Evolutionary conservation across 2,329 filamentous ascomycete species (phyloP).

Genomic region (Byssochlamys sp.): DNA sequence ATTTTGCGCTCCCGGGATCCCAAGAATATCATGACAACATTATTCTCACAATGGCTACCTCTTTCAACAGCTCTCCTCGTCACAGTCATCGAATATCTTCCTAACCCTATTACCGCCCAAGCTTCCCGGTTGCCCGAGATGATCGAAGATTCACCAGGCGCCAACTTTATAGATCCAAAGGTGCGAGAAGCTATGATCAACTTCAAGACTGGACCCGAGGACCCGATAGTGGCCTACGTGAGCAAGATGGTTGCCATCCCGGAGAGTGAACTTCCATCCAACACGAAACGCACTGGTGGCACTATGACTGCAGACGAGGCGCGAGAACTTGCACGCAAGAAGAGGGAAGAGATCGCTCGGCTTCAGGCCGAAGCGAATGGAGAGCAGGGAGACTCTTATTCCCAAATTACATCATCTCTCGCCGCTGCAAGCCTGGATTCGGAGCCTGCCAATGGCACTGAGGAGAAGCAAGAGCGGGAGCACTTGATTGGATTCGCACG

Average conservation of each 20-base stretch:
- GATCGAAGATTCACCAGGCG: constrained; percentile 68
- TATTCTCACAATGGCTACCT: constrained; percentile 85
- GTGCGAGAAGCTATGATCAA: constrained; percentile 72
- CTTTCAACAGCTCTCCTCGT: constrained; percentile 86
- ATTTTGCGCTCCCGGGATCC: constrained; percentile 75
- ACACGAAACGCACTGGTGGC: constrained; percentile 60
- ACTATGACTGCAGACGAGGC: constrained; percentile 81
- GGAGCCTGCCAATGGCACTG: constrained; percentile 39
- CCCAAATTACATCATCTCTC: constrained; percentile 52
- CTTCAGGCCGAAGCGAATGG: constrained; percentile 55
- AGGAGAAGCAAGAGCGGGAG: constrained; percentile 62
- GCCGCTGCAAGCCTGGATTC: constrained; percentile 51
- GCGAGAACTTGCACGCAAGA: constrained; percentile 73
- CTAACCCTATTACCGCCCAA: constrained; percentile 73
- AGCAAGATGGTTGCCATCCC: constrained; percentile 97
- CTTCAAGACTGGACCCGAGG: constrained; percentile 60
- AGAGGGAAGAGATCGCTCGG: constrained; percentile 76
- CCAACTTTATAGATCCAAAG: constrained; percentile 56
- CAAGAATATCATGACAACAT: constrained; percentile 68
- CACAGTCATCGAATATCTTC: constrained; percentile 85
- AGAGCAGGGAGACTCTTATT: constrained; percentile 39
- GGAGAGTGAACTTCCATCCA: constrained; percentile 80
- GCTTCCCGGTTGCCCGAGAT: constrained; percentile 68
- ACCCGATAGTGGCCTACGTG: constrained; percentile 84
- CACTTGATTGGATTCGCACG: constrained; percentile 90